A percentile compares a stretch with the other conserved stretches of the same genome.
These are phyloP conservation scores for Cylindrodendrum hubeiense DNA, from an alignment of 2,329 filamentous ascomycete species.

Conservation along the genomic window DNA sequence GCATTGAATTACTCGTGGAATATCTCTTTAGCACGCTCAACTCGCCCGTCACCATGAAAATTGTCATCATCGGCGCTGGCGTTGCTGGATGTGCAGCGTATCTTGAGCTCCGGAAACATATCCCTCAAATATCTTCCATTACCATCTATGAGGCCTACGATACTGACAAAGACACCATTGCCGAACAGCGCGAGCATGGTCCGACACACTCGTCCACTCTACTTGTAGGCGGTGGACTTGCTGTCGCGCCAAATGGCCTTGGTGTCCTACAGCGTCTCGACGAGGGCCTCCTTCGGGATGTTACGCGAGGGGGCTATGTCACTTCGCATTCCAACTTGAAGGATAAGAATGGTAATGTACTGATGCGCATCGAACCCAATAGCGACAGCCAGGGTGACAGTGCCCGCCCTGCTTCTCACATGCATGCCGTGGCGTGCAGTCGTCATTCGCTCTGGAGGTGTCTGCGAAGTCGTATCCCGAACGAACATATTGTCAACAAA, in stretches of 20 bases:
- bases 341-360: constrained; percentile 37
- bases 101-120: constrained; percentile 40
- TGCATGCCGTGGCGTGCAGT: constrained; percentile 38
- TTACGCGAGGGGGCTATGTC: constrained; percentile 39
- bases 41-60: constrained; percentile 32
- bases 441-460: constrained; percentile 41
- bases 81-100: constrained; percentile 42
- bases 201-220: constrained; percentile 40
- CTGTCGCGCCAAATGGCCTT: constrained; percentile 41
- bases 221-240: constrained; percentile 41
- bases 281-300: constrained; percentile 35
- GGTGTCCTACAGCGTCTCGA: constrained; percentile 40
- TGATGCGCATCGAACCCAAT: constrained; percentile 34
- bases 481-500: constrained; percentile 35
- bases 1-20: no score
- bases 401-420: constrained; percentile 5
- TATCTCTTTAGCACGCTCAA: not conserved
- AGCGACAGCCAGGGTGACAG: not conserved
- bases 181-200: constrained; percentile 31
- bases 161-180: constrained; percentile 30
- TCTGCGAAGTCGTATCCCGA: constrained; percentile 37
- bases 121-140: constrained; percentile 27
- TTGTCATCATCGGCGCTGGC: constrained; percentile 43
- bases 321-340: constrained; percentile 37
- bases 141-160: constrained; percentile 44